Evolutionary conservation across 2,329 filamentous ascomycete species (phyloP).

Genomic region (Diaporthe nobilis): DNA sequence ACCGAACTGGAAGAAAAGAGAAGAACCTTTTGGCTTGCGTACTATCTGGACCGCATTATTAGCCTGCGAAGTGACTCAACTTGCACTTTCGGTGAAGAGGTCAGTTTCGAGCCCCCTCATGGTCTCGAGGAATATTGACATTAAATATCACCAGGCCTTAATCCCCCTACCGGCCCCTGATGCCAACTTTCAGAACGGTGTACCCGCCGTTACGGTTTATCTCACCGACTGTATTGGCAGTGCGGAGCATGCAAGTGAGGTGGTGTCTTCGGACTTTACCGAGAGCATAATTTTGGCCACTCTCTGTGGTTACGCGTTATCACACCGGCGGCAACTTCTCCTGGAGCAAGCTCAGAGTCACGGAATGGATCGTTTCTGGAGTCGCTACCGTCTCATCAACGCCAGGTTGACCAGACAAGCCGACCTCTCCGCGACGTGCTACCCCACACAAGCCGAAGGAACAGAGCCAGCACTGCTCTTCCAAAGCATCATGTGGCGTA

Average conservation of each 20-base stretch:
- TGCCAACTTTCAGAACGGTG: not conserved
- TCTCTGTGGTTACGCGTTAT: not conserved
- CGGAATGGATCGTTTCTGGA: slow-evolving; percentile 3
- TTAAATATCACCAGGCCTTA: not conserved
- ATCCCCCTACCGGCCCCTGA: not conserved
- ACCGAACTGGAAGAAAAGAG: slow-evolving; percentile 1
- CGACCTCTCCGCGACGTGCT: not conserved
- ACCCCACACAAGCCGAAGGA: not conserved
- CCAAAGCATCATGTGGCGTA: slow-evolving; percentile 13
- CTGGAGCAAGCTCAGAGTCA: not conserved
- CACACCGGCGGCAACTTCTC: not conserved
- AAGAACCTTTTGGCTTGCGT: slow-evolving; percentile 7
- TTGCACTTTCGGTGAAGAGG: slow-evolving; percentile 13
- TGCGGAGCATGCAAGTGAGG: not conserved
- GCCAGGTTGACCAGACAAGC: not conserved
- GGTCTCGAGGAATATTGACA: not conserved
- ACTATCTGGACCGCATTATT: slow-evolving; percentile 8
- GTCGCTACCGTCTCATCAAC: not conserved
- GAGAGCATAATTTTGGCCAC: slow-evolving; percentile 6
- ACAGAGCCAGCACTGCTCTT: not conserved
- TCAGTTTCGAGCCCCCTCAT: not conserved
- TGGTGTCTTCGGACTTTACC: not conserved
- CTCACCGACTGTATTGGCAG: not conserved
- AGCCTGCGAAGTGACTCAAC: slow-evolving; percentile 2
- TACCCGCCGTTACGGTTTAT: not conserved